phyloP scores from a whole-genome alignment of 139 green algal species.

The Yamagishiella unicocca region DNA sequence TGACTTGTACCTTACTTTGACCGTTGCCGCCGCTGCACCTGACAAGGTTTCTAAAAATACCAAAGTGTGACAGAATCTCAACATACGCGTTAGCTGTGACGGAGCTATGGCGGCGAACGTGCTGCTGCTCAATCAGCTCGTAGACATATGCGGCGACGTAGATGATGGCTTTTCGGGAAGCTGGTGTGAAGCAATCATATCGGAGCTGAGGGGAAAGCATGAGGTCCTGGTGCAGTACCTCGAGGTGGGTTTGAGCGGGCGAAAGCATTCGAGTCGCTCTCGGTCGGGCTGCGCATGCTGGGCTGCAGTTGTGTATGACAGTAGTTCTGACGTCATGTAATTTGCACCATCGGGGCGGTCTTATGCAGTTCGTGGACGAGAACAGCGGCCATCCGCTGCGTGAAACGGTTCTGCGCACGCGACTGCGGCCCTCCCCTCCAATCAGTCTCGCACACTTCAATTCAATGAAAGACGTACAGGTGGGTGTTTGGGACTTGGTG shows the following conservation, averaged over 20 bases:
- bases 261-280: no score
- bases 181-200: neutral
- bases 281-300: no score
- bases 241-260: neutral
- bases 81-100: no score
- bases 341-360: no score
- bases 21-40: no score
- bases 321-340: no score
- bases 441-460: neutral
- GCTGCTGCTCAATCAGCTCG: neutral
- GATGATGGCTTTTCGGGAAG: neutral
- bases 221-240: neutral
- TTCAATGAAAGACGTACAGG: conserved; percentile 12
- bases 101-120: neutral
- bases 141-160: neutral
- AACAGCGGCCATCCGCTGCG: neutral
- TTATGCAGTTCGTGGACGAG: conserved; percentile 23
- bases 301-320: neutral
- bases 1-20: no score
- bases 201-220: neutral
- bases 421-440: neutral
- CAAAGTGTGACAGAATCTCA: no score
- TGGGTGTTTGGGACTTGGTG: neutral
- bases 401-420: neutral
- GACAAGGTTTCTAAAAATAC: no score